phyloP scores from a whole-genome alignment of 805 yeast species.

The Nakazawaea populi region DNA sequence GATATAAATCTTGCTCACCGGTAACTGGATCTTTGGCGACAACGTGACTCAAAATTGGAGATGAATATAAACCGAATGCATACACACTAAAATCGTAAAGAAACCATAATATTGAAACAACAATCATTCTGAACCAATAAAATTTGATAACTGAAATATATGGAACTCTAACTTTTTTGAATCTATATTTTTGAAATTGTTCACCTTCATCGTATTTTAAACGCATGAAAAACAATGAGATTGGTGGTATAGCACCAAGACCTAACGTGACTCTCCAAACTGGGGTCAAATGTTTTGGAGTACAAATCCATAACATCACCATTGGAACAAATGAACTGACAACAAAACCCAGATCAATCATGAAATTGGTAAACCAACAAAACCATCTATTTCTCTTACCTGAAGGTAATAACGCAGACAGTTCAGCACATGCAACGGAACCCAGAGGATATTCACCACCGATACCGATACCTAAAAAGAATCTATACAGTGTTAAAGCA shows the following conservation, averaged over 20 bases:
- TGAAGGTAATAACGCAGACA: slow-evolving; percentile 69
- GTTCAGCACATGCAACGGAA: slow-evolving; percentile 90
- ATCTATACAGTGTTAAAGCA: slow-evolving; percentile 78
- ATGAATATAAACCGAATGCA: slow-evolving; percentile 81
- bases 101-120: slow-evolving; percentile 83
- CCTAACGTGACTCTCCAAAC: slow-evolving; percentile 94
- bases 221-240: slow-evolving; percentile 72
- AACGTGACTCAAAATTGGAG: slow-evolving; percentile 56
- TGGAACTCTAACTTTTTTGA: slow-evolving; percentile 62
- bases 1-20: slow-evolving; percentile 41
- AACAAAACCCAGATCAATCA: slow-evolving; percentile 87
- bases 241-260: slow-evolving; percentile 84
- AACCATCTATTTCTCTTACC: slow-evolving; percentile 88
- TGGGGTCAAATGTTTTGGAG: slow-evolving; percentile 60
- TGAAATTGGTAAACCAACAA: slow-evolving; percentile 79
- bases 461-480: slow-evolving; percentile 84
- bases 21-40: slow-evolving; percentile 39
- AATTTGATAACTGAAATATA: slow-evolving; percentile 64
- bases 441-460: slow-evolving; percentile 97
- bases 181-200: slow-evolving; percentile 62
- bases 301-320: slow-evolving; percentile 79
- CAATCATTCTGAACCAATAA: slow-evolving; percentile 73
- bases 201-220: slow-evolving; percentile 69
- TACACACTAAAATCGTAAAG: slow-evolving; percentile 84
- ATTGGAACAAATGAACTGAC: slow-evolving; percentile 79